Percentiles rank a stretch among this genome's conserved stretches.
phyloP scores from a whole-genome alignment of 2,329 filamentous ascomycete genomes.

The Venturia effusa region DNA sequence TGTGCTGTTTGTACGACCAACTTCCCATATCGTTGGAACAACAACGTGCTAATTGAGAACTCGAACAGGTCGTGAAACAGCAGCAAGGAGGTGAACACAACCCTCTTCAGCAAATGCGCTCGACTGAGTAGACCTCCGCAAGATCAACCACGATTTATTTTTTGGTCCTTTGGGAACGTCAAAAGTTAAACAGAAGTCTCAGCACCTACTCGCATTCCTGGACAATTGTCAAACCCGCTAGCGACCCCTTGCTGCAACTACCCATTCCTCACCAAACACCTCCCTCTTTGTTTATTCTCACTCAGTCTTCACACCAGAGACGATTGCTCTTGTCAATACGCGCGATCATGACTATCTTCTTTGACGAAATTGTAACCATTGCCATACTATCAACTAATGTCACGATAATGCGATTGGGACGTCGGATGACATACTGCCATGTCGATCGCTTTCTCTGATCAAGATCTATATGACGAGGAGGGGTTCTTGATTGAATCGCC shows the following conservation, averaged over 20 bases:
- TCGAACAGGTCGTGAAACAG: not conserved
- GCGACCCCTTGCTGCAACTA: not conserved
- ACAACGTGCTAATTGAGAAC: not conserved
- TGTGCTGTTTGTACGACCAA: not conserved
- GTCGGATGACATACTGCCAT: not conserved
- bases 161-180: not conserved
- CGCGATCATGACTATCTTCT: not conserved
- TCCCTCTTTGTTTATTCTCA: conserved; percentile 1
- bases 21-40: not conserved
- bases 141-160: not conserved
- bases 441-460: not conserved
- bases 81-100: not conserved
- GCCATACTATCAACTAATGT: not conserved
- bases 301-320: not conserved
- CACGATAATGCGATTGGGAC: not conserved
- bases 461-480: not conserved
- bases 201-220: not conserved
- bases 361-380: not conserved
- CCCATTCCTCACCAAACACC: not conserved
- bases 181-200: not conserved
- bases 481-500: not conserved
- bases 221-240: not conserved
- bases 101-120: not conserved
- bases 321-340: not conserved
- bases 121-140: not conserved